phyloP scores from a whole-genome alignment of 495 filamentous ascomycete genomes.

The Lichenothelia convexa region DNA sequence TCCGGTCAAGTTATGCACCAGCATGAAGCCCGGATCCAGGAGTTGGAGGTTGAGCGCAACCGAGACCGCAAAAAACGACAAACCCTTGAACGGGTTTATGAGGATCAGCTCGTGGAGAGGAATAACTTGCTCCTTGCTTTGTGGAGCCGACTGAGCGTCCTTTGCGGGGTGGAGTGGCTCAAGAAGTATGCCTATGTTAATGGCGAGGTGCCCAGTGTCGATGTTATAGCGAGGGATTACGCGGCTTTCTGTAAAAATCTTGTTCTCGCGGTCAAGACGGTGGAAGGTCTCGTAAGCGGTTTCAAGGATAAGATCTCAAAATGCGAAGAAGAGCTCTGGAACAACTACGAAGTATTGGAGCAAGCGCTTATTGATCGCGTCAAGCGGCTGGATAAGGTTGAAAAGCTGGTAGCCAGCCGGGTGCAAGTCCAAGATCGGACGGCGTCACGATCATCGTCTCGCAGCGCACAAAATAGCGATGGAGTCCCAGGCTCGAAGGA shows the following conservation, averaged over 20 bases:
- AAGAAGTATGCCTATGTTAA: constrained; percentile 79
- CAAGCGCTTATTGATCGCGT: constrained; percentile 56
- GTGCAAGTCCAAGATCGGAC: constrained; percentile 9
- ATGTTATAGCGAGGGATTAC: constrained; percentile 56
- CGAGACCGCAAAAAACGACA: constrained; percentile 58
- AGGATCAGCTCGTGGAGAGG: constrained; percentile 74
- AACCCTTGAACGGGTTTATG: constrained; percentile 55
- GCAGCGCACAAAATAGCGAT: constrained; percentile 22
- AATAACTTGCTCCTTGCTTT: constrained; percentile 70
- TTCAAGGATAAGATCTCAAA: constrained; percentile 64
- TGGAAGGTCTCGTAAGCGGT: constrained; percentile 62
- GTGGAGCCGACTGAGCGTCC: constrained; percentile 69
- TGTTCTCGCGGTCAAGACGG: constrained; percentile 64
- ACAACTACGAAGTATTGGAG: constrained; percentile 78
- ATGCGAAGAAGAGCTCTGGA: constrained; percentile 77
- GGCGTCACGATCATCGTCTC: constrained; percentile 28
- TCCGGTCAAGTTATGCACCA: constrained; percentile 64
- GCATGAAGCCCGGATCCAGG: constrained; percentile 64
- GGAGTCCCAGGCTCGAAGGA: constrained; percentile 55
- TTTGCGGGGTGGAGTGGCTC: constrained; percentile 85
- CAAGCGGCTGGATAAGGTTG: constrained; percentile 76
- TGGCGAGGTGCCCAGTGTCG: constrained; percentile 63
- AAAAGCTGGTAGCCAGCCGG: constrained; percentile 38
- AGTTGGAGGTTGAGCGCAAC: constrained; percentile 57
- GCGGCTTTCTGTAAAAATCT: constrained; percentile 80